phyloP scores from a whole-genome alignment of 2,329 filamentous ascomycete genomes.

The Daldinia sp. region DNA sequence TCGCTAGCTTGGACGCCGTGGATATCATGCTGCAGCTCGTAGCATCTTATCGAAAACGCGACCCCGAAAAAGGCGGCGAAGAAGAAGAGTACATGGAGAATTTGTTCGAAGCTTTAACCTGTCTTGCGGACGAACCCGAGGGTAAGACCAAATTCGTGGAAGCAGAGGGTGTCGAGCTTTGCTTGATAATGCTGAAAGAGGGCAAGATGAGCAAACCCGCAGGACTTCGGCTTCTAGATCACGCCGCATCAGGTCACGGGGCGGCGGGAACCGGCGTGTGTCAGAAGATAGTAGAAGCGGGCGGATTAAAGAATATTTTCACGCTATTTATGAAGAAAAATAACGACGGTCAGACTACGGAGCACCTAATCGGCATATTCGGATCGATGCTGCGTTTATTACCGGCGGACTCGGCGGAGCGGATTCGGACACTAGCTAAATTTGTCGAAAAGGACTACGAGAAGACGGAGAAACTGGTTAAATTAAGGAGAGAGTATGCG shows the following conservation, averaged over 20 bases:
- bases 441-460: slow-evolving; percentile 96
- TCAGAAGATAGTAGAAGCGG: slow-evolving; percentile 81
- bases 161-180: slow-evolving; percentile 91
- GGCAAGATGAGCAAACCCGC: slow-evolving; percentile 84
- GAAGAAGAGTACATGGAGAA: slow-evolving; percentile 98
- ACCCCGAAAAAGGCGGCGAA: slow-evolving; percentile 85
- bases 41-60: slow-evolving; percentile 84
- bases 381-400: slow-evolving; percentile 83
- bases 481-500: slow-evolving; percentile 78
- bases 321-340: slow-evolving; percentile 87
- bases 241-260: slow-evolving; percentile 73
- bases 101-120: slow-evolving; percentile 87
- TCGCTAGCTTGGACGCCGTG: slow-evolving; percentile 76
- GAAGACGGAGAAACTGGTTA: slow-evolving; percentile 80
- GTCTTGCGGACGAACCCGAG: slow-evolving; percentile 77
- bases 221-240: slow-evolving; percentile 85
- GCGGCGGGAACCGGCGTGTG: slow-evolving; percentile 71
- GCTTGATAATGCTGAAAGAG: slow-evolving; percentile 90
- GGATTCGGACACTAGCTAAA: slow-evolving; percentile 89
- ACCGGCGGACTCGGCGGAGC: slow-evolving; percentile 79
- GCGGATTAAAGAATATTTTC: slow-evolving; percentile 86
- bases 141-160: slow-evolving; percentile 88
- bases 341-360: slow-evolving; percentile 73
- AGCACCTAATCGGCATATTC: slow-evolving; percentile 89
- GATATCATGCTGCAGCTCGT: slow-evolving; percentile 86